These are phyloP conservation scores for Plasmodium reichenowi DNA, from an alignment of 169 alveolate species.

Conservation along the genomic window DNA sequence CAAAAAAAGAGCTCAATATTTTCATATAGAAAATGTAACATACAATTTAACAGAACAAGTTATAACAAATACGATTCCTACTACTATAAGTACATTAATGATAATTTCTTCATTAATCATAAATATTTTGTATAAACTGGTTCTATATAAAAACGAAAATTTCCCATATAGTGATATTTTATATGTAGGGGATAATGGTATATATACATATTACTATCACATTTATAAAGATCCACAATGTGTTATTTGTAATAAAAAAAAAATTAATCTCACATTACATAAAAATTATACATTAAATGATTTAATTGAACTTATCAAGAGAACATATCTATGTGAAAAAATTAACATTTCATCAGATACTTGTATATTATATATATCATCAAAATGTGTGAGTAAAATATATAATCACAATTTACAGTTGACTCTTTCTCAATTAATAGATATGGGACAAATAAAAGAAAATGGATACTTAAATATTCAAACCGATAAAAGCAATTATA, in stretches of 20 bases:
- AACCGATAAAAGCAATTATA: slow-evolving; percentile 10
- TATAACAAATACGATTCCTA: slow-evolving; percentile 33
- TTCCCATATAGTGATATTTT: slow-evolving; percentile 33
- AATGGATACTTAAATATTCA: slow-evolving; percentile 23
- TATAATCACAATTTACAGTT: slow-evolving; percentile 7
- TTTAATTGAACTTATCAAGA: neutral
- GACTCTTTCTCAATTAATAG: slow-evolving; percentile 34
- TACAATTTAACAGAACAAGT: slow-evolving; percentile 46
- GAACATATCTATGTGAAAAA: slow-evolving; percentile 2
- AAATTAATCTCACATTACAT: slow-evolving; percentile 2
- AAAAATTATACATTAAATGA: slow-evolving; percentile 12
- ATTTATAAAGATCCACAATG: slow-evolving; percentile 26
- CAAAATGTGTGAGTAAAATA: slow-evolving; percentile 4
- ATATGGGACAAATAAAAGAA: slow-evolving; percentile 17
- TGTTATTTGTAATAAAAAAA: slow-evolving; percentile 36
- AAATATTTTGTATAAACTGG: neutral
- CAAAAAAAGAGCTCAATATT: slow-evolving; percentile 31
- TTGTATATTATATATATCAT: slow-evolving; percentile 8
- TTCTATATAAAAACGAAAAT: neutral
- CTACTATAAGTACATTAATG: slow-evolving; percentile 40
- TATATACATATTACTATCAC: slow-evolving; percentile 30
- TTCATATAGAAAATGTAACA: slow-evolving; percentile 21
- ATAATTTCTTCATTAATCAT: slow-evolving; percentile 29
- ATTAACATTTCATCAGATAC: slow-evolving; percentile 32
- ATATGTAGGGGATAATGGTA: slow-evolving; percentile 52